Conservation (phyloP, 352 stramenopile genomes). For the Phytophthora citrophthora region DNA sequence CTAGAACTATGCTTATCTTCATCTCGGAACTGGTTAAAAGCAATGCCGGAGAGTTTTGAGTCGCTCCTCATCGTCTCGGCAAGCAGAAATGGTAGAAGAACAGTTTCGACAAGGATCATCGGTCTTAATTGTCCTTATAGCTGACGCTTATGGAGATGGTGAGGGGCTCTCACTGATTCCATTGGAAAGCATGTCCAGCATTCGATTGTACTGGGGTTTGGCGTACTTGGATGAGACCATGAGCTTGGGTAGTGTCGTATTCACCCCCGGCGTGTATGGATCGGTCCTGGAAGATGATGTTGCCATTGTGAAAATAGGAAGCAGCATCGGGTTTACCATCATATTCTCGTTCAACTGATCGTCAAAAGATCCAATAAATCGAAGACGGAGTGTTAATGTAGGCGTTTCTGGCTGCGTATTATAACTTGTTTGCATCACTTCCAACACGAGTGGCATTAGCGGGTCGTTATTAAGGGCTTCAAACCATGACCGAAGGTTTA, state of each 20-base stretch:
- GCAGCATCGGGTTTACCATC: constrained; percentile 11
- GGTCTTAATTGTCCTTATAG: background rate
- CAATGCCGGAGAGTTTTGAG: constrained; percentile 1
- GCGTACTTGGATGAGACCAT: background rate
- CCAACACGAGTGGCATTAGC: background rate
- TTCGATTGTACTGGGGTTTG: constrained; percentile 12
- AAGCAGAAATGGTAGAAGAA: background rate
- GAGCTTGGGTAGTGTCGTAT: constrained; percentile 5
- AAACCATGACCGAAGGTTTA: background rate
- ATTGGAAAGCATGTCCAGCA: constrained; percentile 8
- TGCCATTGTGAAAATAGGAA: background rate
- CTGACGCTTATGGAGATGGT: background rate
- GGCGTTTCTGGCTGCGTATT: background rate
- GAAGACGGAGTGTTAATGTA: background rate
- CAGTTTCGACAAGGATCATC: constrained; percentile 2
- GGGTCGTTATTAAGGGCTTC: background rate
- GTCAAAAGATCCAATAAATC: constrained; percentile 2
- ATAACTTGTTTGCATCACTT: background rate
- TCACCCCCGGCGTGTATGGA: background rate
- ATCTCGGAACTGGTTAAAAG: background rate
- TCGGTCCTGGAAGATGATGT: background rate
- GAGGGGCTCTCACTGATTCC: background rate
- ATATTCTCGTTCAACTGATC: constrained; percentile 7
- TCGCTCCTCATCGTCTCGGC: background rate
- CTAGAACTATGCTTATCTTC: background rate